Conservation (phyloP, 257 asterid species). For the Salvia miltiorrhiza region DNA sequence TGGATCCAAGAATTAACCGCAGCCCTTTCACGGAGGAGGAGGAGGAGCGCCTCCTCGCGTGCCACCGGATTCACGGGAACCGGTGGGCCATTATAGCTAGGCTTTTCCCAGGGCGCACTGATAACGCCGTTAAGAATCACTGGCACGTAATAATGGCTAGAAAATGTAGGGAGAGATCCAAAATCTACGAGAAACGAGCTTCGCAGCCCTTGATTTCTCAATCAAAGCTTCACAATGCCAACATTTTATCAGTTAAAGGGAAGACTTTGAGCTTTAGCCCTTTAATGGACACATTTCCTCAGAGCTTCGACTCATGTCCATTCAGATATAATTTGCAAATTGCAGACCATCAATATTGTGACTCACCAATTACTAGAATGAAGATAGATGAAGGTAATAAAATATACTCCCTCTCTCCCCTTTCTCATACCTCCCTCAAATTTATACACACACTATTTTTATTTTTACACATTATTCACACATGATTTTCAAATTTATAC, state of each 20-base stretch:
- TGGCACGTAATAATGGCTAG: constrained; percentile 96
- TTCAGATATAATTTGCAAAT: constrained; percentile 19
- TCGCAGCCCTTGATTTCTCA: constrained; percentile 20
- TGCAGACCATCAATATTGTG: constrained; percentile 20
- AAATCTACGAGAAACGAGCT: constrained; percentile 37
- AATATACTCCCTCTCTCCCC: too few relatives aligned
- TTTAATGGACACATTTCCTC: constrained; percentile 26
- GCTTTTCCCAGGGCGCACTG: constrained; percentile 83
- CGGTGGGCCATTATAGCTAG: constrained; percentile 90
- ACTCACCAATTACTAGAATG: constrained; percentile 12
- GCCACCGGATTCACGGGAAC: constrained; percentile 78
- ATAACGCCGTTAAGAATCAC: constrained; percentile 88
- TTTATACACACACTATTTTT: too few relatives aligned
- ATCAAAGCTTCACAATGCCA: constrained; percentile 21
- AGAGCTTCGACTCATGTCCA: constrained; percentile 22
- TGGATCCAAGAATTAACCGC: constrained; percentile 82
- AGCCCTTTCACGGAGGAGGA: constrained; percentile 83
- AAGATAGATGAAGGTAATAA: constrained; percentile 38
- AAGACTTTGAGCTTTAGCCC: constrained; percentile 24
- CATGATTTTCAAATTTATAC: too few relatives aligned
- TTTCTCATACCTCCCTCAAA: too few relatives aligned
- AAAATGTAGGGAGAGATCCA: constrained; percentile 62
- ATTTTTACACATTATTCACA: too few relatives aligned
- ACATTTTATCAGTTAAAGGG: constrained; percentile 1
- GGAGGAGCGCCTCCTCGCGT: constrained; percentile 75